Evolutionary conservation across 2,329 filamentous ascomycete species (phyloP), one percentile per base, ranked within the genome.

Genomic region (Colletotrichum orchidophilum): DNA sequence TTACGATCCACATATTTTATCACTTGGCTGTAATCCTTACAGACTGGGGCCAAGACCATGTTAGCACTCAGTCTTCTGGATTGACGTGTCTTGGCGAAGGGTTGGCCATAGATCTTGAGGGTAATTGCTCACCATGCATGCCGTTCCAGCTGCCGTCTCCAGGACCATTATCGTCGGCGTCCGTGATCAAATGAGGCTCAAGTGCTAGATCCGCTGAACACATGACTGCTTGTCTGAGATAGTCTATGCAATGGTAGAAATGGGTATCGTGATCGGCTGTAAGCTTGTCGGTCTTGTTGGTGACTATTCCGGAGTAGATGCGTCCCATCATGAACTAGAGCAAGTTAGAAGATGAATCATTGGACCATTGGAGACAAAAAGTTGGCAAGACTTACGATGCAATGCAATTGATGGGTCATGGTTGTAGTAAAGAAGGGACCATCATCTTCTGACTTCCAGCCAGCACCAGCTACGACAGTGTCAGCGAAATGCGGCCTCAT

Each of bases 241-340:
- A 83, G 70, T 82, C 81, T 65, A 84, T 79, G 75, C 82, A 83
- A 74, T 84, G 82, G 57, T 81, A 77, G 73, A 81, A 83, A 72
- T 84, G 83, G 11, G 73, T 71, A 67, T 78, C 73, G 55, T 77
- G 77, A 59, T 80, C 79, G 2, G 66, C 61, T 8, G 76, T 74
- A 15, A 80, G 72, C 24, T 35, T 61, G 1, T 70, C 71, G 29
- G 73, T 73, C 13, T 54, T 71, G 63, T 74, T 72, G 12, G 70
- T 39, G 21, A 66, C 71, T 2, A 81, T 62, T 7, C 72, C 75
- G 6, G 78, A 75, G 72, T 78, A 81, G 58, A 81, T 80, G 13
- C 76, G 74, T 3, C 76, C 79, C 76, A 81, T 81, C 77, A 80
- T 80, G 71, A 79, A 78, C 77, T 81, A 26, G 5, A 26, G 26